Conservation (phyloP, 2,329 filamentous ascomycete species). For the Aureobasidium sp. region DNA sequence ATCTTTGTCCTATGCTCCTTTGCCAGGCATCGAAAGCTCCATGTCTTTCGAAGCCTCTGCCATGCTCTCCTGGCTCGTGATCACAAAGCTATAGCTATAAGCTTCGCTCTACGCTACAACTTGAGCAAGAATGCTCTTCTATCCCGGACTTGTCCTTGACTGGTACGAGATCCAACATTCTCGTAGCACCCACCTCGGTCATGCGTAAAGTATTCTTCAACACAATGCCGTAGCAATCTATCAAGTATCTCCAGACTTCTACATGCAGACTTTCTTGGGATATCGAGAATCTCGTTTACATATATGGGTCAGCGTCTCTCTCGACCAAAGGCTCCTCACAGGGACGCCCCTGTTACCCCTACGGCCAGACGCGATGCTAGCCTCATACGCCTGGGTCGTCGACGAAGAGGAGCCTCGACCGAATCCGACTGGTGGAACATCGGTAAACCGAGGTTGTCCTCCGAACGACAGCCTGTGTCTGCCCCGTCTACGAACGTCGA, state of each 20-base stretch:
- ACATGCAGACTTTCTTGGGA: no score
- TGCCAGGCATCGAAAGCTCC: no score
- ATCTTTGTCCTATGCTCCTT: no score
- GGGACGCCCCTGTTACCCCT: no score
- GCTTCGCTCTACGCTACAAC: neutral
- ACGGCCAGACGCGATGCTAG: neutral
- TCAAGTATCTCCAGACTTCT: neutral
- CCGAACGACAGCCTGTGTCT: no score
- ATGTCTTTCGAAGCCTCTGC: neutral
- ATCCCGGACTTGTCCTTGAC: neutral
- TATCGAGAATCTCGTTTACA: neutral
- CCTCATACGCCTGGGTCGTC: neutral
- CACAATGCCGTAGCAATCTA: no score
- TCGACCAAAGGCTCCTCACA: neutral
- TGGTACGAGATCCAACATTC: neutral
- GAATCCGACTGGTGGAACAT: neutral
- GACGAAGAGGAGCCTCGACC: neutral
- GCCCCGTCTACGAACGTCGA: no score
- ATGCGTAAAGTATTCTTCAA: neutral
- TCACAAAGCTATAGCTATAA: neutral
- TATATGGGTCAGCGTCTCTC: neutral
- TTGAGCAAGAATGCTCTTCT: conserved; percentile 3
- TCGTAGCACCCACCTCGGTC: neutral
- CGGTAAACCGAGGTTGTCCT: no score
- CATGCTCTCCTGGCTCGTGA: neutral